Base-by-base conservation (phyloP, 805 yeast species). In the Myxozyma vanderwaltii region DNA sequence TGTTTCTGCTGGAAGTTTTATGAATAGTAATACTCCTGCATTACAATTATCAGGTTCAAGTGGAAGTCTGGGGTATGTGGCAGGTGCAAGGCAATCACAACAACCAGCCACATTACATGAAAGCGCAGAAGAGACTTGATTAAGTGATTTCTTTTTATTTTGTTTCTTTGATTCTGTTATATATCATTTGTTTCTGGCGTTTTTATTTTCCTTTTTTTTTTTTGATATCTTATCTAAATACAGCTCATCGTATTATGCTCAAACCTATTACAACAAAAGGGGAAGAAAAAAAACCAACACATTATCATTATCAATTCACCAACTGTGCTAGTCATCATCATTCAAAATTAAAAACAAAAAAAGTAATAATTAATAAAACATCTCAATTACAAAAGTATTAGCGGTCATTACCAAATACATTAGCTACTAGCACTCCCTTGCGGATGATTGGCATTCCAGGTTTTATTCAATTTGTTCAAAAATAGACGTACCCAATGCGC, bases 401-500 rank as follows among this genome's bases (percentile, higher is more conserved):
- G n/a, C n/a, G n/a, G n/a, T n/a, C n/a, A n/a, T n/a, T 21, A 41
- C 24, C 8, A 29, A 15, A n/a, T 19, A 35, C 4, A 2, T 15
- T 12, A 24, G 17, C 24, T 31, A 17, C 50, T 35, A 29, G 15
- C 43, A 10, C 19, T 35, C 27, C 17, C 19, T 27, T 38, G 8
- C 13, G 36, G 46, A 39, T 58, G 62, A 26, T 51, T 54, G 13
- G 41, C 56, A 15, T 44, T 49, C 47, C 56, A 60, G 1, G 59
- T 43, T 39, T 46, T 49, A 33, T 59, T 59, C 45, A 62, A 31
- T 35, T 49, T 44, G 19, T 56, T 47, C 55, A 62, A 31, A 43
- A 62, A 62, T 51, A 45, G 36, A 13, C 56, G 49, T n/a, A 62
- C 65, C 65, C 65, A 62, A 19, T 58, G 62, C 36, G 60, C 63